Evolutionary conservation across 805 yeast genomes (phyloP), one percentile per base, ranked within the genome.

Genomic region (Suhomyces tanzawaensis): DNA sequence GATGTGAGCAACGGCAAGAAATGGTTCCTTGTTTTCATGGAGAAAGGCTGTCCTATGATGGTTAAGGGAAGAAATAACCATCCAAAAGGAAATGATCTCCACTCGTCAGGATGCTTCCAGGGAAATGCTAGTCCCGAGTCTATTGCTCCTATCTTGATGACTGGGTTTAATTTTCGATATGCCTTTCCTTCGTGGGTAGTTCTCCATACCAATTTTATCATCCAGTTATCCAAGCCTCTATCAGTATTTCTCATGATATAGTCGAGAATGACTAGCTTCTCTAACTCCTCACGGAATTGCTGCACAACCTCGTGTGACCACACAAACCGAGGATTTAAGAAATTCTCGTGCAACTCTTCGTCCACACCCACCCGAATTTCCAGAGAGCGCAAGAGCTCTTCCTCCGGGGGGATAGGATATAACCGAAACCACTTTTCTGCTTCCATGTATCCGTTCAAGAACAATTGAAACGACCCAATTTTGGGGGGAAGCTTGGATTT

Each of bases 101-200:
- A 82, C 51, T 82, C 88, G 57, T 83, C 85, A 0, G 90, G 90
- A 46, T 82, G 87, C 50, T 83, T 82, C 88, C 88, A 83, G 4
- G 91, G 90, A 48, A 80, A 82, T 0, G 89, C 71, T 21, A 83
- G 63, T 0, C 89, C 89, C 12, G 85, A 81, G 50, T 83, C 90
- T 31, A 83, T 83, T 1, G 90, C 91, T 2, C 86, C 88, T 21
- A 83, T 66, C 35, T 64, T 69, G 11, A 83, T 42, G 1, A 28
- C 39, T 0, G 82, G 82, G 7, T 24, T 24, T 13, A 24, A 9
- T 24, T 24, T 24, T 12, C 45, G 30, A 28, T 45, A 25, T 9
- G 31, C 35, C 13, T 40, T 40, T 22, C 53, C 47, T 0, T 37
- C 39, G n/a, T 14, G 5, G n/a, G 7, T 19, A 4, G 29, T 35